Conservation (phyloP, 2,329 filamentous ascomycete species). For the Biscogniauxia mediterranea region DNA sequence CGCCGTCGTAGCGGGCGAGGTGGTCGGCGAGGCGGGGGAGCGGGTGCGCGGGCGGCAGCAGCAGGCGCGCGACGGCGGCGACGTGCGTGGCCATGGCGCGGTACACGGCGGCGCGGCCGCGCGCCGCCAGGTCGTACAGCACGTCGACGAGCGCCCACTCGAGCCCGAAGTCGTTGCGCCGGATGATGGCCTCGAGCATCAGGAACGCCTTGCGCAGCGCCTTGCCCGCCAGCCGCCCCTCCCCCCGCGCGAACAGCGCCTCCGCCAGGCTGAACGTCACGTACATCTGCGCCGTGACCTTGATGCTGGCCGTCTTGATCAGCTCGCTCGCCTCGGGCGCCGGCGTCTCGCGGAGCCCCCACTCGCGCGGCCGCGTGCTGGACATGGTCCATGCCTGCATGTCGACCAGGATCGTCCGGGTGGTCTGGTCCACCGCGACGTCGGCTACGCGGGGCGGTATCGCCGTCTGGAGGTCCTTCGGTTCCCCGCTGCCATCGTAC, state of each 20-base stretch:
- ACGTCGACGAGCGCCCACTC: constrained; percentile 7
- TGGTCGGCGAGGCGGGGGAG: not conserved
- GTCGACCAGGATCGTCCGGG: not conserved
- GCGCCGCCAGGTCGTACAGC: constrained; percentile 5
- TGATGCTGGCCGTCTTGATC: not conserved
- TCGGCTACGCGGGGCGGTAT: not conserved
- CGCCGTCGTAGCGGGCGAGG: constrained; percentile 1
- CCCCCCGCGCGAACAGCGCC: not conserved
- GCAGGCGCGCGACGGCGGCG: not conserved
- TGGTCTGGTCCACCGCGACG: not conserved
- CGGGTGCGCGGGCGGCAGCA: not conserved
- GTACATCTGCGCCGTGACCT: constrained; percentile 6
- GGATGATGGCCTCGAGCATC: constrained; percentile 5
- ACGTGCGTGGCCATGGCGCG: not conserved
- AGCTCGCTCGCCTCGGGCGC: not conserved
- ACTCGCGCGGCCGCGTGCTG: not conserved
- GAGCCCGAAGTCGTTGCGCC: not conserved
- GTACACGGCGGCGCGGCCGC: constrained; percentile 1
- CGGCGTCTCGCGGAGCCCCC: not conserved
- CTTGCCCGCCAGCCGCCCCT: constrained; percentile 10
- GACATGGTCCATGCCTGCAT: not conserved
- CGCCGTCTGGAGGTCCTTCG: not conserved
- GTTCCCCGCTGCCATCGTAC: not conserved
- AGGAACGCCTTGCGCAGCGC: constrained; percentile 10
- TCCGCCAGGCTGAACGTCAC: constrained; percentile 4